Evolutionary conservation across 441 rosid species (phyloP).

Genomic region (Melastoma candidum): DNA sequence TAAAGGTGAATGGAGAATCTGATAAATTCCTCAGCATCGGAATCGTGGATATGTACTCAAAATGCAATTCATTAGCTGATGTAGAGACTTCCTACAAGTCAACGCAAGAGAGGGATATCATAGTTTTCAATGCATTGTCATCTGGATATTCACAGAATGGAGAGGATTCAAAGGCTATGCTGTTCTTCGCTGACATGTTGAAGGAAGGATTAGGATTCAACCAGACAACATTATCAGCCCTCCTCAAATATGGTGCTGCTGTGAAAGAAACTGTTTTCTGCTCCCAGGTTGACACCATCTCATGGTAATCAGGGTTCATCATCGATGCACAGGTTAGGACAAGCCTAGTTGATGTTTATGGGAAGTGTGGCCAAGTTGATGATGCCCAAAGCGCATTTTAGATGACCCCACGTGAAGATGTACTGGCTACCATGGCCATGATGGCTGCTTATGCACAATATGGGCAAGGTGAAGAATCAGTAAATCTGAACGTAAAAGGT

Average conservation of each 20-base stretch:
- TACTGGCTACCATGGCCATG: conserved; percentile 55
- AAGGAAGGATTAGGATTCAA: conserved; percentile 38
- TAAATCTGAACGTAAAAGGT: conserved; percentile 45
- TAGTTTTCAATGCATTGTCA: conserved; percentile 55
- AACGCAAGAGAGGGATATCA: conserved; percentile 40
- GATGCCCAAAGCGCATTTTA: conserved; percentile 37
- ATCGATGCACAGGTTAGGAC: conserved; percentile 36
- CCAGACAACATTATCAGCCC: conserved; percentile 51
- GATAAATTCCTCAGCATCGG: conserved; percentile 55
- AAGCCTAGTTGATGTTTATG: conserved; percentile 59
- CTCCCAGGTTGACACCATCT: conserved; percentile 42
- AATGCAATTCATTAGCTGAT: conserved; percentile 30
- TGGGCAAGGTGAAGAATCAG: conserved; percentile 65
- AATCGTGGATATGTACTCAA: conserved; percentile 53
- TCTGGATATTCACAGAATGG: conserved; percentile 47
- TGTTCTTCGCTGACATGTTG: conserved; percentile 37
- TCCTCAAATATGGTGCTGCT: conserved; percentile 47
- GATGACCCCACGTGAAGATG: conserved; percentile 27
- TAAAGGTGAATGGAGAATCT: conserved; percentile 35
- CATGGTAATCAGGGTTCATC: conserved; percentile 39
- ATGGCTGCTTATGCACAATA: conserved; percentile 47
- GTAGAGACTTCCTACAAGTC: conserved; percentile 33
- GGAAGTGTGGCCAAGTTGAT: conserved; percentile 37
- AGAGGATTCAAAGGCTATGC: conserved; percentile 38
- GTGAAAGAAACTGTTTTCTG: conserved; percentile 29